A percentile compares a stretch with the other conserved stretches of the same genome.
Conservation (phyloP, 2,329 filamentous ascomycete genomes). For the Ceratocystis huliohia region DNA sequence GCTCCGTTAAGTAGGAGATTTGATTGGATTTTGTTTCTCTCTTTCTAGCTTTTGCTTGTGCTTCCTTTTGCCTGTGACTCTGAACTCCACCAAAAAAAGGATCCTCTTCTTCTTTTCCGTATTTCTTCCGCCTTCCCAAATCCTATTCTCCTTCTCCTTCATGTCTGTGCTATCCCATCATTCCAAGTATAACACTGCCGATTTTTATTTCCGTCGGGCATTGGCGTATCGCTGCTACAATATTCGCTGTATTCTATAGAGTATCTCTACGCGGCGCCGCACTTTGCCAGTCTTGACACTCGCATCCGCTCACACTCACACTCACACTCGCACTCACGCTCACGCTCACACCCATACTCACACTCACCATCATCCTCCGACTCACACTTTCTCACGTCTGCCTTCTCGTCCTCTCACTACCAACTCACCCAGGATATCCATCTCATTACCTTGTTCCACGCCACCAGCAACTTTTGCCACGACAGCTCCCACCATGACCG, state of each 20-base stretch:
- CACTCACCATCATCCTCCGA: background rate
- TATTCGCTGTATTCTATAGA: background rate
- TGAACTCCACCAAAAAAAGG: background rate
- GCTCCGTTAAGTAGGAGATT: background rate
- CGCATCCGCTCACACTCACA: background rate
- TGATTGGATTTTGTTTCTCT: background rate
- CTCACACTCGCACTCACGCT: background rate
- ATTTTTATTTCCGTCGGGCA: background rate
- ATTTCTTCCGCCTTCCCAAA: background rate
- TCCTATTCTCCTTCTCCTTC: background rate
- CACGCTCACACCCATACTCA: background rate
- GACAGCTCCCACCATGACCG: conserved; percentile 9
- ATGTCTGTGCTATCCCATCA: background rate
- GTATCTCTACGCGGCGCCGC: background rate
- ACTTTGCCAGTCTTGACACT: background rate
- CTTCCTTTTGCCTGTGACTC: background rate
- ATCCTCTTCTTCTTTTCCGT: conserved; percentile 4
- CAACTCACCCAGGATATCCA: no score
- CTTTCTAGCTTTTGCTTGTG: background rate
- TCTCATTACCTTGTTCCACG: no score
- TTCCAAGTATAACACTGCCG: background rate
- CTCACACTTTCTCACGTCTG: background rate
- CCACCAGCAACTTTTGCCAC: background rate
- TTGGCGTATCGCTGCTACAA: background rate
- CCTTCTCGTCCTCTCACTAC: no score